These are phyloP conservation scores for Apocynum venetum DNA, from an alignment of 257 asterid species.

Conservation along the genomic window DNA sequence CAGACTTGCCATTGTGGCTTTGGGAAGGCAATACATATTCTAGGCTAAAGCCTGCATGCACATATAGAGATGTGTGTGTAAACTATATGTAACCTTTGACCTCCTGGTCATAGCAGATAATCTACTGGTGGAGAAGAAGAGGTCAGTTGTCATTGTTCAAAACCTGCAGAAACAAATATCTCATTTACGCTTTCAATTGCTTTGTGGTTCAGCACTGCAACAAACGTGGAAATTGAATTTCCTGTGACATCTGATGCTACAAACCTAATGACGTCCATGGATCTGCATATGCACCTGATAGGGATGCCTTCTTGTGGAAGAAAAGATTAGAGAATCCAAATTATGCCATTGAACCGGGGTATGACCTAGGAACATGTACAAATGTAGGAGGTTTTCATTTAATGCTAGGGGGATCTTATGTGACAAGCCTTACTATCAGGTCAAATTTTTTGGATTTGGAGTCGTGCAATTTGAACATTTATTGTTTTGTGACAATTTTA, in stretches of 20 bases:
- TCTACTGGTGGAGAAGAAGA: background rate
- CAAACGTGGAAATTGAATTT: slow-evolving; percentile 48
- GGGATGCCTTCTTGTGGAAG: slow-evolving; percentile 45
- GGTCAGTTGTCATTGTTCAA: background rate
- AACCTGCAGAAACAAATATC: background rate
- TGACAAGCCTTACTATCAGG: too few species aligned
- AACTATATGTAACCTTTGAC: background rate
- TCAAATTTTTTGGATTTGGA: too few species aligned
- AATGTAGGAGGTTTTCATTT: too few species aligned
- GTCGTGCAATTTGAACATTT: too few species aligned
- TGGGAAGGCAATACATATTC: background rate
- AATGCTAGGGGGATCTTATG: too few species aligned
- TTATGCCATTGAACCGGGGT: too few species aligned
- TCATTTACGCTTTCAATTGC: background rate
- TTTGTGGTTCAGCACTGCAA: slow-evolving; percentile 42
- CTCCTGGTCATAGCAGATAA: background rate
- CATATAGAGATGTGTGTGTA: background rate
- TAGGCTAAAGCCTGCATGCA: background rate
- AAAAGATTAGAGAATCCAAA: too few species aligned
- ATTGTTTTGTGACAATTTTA: too few species aligned
- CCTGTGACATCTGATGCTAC: slow-evolving; percentile 50
- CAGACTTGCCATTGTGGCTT: background rate
- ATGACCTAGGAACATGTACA: too few species aligned
- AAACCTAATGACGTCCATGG: slow-evolving; percentile 45
- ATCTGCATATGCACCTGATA: slow-evolving; percentile 51